These are phyloP conservation scores for Multifurca ochricompacta DNA, from an alignment of 768 basidiomycete species.

Conservation along the genomic window DNA sequence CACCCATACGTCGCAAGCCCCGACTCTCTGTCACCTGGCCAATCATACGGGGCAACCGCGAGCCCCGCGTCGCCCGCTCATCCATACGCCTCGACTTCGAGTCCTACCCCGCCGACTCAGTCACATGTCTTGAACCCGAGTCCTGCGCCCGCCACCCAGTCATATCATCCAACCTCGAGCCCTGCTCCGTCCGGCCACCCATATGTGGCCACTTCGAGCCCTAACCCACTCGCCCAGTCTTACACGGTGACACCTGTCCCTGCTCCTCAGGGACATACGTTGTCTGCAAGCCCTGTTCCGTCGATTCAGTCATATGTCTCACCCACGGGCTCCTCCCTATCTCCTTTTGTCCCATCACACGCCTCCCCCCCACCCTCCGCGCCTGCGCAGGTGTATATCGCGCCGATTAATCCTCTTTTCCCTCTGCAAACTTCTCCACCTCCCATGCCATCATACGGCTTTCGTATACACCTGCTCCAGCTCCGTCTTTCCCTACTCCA, in stretches of 20 bases:
- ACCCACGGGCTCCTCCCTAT: neutral
- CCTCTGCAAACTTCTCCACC: conserved; percentile 4
- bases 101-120: neutral
- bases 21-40: neutral
- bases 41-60: neutral
- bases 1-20: neutral
- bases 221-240: neutral
- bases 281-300: neutral
- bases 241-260: neutral
- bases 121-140: neutral
- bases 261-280: neutral
- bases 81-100: neutral
- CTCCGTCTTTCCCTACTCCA: neutral
- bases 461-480: neutral
- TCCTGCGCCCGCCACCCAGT: neutral
- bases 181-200: neutral
- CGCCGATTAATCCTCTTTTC: neutral
- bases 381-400: neutral
- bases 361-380: neutral
- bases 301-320: neutral
- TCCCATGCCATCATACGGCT: neutral
- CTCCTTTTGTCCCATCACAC: neutral
- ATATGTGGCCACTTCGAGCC: neutral
- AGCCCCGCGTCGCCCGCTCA: conserved; percentile 1
- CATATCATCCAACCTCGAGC: too few species aligned